Percentiles rank a stretch among this genome's conserved stretches.
phyloP scores from a whole-genome alignment of 495 filamentous ascomycete species.

The Trichoderma orchidacearum region DNA sequence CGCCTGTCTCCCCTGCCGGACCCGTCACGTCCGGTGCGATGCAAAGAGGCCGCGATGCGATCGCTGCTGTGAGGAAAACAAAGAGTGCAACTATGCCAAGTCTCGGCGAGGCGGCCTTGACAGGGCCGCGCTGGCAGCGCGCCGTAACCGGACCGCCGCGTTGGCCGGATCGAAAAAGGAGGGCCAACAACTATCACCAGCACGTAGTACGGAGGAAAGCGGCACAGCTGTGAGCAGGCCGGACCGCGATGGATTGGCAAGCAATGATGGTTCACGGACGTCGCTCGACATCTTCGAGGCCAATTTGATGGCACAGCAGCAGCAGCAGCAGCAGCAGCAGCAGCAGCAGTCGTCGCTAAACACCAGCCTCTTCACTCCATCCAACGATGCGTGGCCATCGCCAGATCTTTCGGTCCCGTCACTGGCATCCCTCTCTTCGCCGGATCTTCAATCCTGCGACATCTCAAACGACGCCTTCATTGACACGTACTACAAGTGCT shows the following conservation, averaged over 20 bases:
- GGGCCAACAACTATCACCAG: conserved; percentile 6
- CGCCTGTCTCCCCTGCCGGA: conserved; percentile 43
- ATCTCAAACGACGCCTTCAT: conserved; percentile 26
- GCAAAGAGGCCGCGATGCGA: conserved; percentile 28
- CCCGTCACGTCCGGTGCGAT: conserved; percentile 43
- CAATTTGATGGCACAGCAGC: not conserved
- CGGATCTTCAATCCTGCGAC: not conserved
- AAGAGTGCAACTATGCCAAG: conserved; percentile 32
- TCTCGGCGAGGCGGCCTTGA: conserved; percentile 25
- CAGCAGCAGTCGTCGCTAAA: too few species aligned
- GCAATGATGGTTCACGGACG: not conserved
- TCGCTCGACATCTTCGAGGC: conserved; percentile 39
- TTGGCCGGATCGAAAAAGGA: conserved; percentile 1
- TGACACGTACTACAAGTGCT: conserved; percentile 46
- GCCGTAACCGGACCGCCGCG: conserved; percentile 11
- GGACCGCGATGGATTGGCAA: conserved; percentile 15
- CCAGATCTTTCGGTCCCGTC: too few species aligned
- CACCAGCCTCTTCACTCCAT: conserved; percentile 43
- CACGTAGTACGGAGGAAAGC: conserved; percentile 16
- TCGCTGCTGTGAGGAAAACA: conserved; percentile 26
- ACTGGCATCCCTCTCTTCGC: not conserved
- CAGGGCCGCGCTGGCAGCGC: conserved; percentile 9
- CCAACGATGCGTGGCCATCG: conserved; percentile 14
- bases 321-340: too few species aligned
- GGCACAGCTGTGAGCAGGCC: too few species aligned